These are phyloP conservation scores for Inga oerstediana DNA, from an alignment of 306 rosid species.

Conservation along the genomic window DNA sequence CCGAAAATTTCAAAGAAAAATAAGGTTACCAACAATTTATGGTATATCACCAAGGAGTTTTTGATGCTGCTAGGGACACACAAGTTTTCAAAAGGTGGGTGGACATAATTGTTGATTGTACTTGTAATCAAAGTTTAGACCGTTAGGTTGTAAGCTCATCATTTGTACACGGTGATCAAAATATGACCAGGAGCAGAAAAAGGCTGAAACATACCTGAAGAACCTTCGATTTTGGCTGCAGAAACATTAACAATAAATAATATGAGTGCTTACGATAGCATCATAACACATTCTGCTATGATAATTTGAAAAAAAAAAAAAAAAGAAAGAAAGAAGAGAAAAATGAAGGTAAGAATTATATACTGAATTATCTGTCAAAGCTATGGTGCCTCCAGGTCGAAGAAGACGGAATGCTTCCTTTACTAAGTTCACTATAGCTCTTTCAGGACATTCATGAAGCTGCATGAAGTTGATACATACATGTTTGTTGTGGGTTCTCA, in stretches of 20 bases:
- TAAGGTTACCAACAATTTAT: background rate
- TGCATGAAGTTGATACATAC: slow-evolving; percentile 28
- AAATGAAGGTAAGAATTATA: background rate
- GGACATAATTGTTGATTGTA: background rate
- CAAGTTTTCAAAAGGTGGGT: background rate
- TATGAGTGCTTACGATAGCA: slow-evolving; percentile 33
- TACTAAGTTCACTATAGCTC: slow-evolving; percentile 49
- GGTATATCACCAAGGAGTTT: background rate
- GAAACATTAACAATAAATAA: slow-evolving; percentile 22
- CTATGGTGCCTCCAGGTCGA: slow-evolving; percentile 69
- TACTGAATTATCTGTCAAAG: slow-evolving; percentile 63
- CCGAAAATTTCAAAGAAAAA: background rate
- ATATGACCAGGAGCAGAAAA: slow-evolving; percentile 3
- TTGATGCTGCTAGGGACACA: background rate
- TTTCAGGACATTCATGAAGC: slow-evolving; percentile 72
- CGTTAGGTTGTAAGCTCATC: background rate
- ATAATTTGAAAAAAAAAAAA: background rate
- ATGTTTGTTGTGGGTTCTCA: background rate
- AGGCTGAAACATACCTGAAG: slow-evolving; percentile 52
- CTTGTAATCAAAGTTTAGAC: background rate
- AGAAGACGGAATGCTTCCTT: slow-evolving; percentile 72
- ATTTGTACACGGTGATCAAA: slow-evolving; percentile 13
- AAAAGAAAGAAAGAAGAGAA: too few relatives aligned
- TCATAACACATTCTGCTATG: background rate
- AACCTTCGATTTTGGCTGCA: slow-evolving; percentile 67